phyloP scores from a whole-genome alignment of 1,284 basidiomycete species.

The Ganoderma leucocontextum region DNA sequence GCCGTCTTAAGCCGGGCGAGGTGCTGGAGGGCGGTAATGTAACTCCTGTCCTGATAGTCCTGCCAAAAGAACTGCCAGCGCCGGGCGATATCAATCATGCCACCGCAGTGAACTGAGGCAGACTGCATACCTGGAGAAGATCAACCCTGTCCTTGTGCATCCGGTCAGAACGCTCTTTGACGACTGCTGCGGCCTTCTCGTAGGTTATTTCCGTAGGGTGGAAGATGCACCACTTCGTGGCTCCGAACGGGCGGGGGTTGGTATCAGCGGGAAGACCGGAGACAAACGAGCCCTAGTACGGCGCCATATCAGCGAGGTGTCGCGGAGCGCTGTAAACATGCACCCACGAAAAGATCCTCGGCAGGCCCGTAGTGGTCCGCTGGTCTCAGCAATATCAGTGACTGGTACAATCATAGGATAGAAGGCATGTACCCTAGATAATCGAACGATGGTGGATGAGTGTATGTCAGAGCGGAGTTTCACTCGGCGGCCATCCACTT shows the following conservation, averaged over 20 bases:
- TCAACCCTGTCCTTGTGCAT: slow-evolving; percentile 61
- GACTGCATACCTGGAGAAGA: slow-evolving; percentile 62
- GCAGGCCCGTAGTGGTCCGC: slow-evolving; percentile 84
- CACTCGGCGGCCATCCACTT: slow-evolving; percentile 22
- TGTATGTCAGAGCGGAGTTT: slow-evolving; percentile 7
- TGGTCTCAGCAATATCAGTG: slow-evolving; percentile 38
- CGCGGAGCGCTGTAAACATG: background rate
- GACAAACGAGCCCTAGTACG: slow-evolving; percentile 58
- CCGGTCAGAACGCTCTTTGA: slow-evolving; percentile 67
- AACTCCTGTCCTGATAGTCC: slow-evolving; percentile 73
- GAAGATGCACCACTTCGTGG: slow-evolving; percentile 85
- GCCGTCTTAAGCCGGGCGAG: slow-evolving; percentile 63
- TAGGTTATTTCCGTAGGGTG: slow-evolving; percentile 56
- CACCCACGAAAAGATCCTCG: slow-evolving; percentile 74
- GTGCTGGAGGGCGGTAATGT: slow-evolving; percentile 65
- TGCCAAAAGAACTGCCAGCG: slow-evolving; percentile 75
- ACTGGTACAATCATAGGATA: slow-evolving; percentile 2
- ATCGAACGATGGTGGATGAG: slow-evolving; percentile 4
- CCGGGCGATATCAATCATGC: slow-evolving; percentile 16
- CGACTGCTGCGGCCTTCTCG: slow-evolving; percentile 60
- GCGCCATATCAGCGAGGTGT: slow-evolving; percentile 13
- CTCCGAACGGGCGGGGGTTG: slow-evolving; percentile 57
- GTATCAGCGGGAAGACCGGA: slow-evolving; percentile 24
- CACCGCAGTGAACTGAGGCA: slow-evolving; percentile 20
- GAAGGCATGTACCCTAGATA: slow-evolving; percentile 29